Percentiles rank a stretch among this genome's conserved stretches.
phyloP scores from a whole-genome alignment of 179 eudicot species.

The Nepenthes alata region DNA sequence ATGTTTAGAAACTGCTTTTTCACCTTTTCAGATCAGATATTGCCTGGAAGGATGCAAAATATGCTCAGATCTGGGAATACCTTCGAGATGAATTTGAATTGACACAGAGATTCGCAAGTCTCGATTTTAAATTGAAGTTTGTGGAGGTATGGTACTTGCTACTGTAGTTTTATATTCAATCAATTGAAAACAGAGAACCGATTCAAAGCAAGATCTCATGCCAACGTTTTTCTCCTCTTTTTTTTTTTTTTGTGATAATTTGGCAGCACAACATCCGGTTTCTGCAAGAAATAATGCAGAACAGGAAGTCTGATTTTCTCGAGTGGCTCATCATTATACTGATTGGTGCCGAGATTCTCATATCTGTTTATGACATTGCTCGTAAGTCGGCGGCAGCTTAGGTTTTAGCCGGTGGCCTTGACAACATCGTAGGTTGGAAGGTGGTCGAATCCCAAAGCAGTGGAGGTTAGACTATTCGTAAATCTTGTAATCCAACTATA shows the following conservation, averaged over 20 bases:
- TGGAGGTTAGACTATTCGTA: too few species aligned
- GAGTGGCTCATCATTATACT: conserved; percentile 91
- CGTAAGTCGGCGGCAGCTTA: conserved; percentile 39
- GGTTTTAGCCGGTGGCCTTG: not conserved
- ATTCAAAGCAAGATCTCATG: too few species aligned
- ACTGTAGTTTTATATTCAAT: not conserved
- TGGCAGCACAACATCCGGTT: conserved; percentile 93
- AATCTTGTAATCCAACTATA: too few species aligned
- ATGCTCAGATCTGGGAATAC: conserved; percentile 98
- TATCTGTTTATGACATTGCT: conserved; percentile 78
- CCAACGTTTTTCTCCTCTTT: too few species aligned
- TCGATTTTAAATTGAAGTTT: conserved; percentile 89
- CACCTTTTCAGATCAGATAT: conserved; percentile 64
- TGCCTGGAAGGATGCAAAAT: conserved; percentile 98
- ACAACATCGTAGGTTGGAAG: too few species aligned
- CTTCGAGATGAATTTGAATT: conserved; percentile 89
- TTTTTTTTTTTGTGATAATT: not conserved
- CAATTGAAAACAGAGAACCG: too few species aligned
- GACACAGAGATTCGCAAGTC: conserved; percentile 95
- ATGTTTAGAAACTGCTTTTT: not conserved
- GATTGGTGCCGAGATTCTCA: conserved; percentile 76
- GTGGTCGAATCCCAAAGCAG: too few species aligned
- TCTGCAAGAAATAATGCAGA: conserved; percentile 91
- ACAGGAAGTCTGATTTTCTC: conserved; percentile 86
- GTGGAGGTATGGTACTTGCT: conserved; percentile 55